Base-by-base conservation (phyloP, 768 basidiomycete species). In the Ephemerocybe angulata region DNA sequence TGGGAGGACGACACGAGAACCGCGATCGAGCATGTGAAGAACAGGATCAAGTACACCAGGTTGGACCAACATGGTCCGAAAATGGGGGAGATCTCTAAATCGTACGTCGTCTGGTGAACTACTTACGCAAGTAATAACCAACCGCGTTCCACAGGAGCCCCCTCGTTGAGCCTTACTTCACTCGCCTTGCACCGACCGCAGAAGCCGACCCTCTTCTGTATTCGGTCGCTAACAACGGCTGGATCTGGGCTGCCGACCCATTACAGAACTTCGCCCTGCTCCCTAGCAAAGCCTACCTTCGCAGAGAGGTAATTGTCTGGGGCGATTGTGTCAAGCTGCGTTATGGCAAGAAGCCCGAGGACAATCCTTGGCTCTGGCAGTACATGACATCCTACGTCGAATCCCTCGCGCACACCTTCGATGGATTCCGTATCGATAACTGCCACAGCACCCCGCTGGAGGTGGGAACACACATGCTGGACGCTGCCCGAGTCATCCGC, bases 401-500 rank as follows among this genome's bases (percentile, higher is more conserved):
- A 47, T 77, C 78, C 8, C 86, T 98, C 25, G 97, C 96, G 0
- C 73, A 72, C 35, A 80, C 82, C 7, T 99, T 98, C 66, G 89
- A 98, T 57, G 97, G 97, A 10, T 99, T 99, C 81, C 84, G 97
- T 27, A 88, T 99, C 62, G 97, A 99, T 72, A 99, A 99, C 66
- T 97, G 93, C 58, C 96, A 99, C 71, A 98, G 96, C 3, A 99
- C 97, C 0, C 97, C 97, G 13, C 72, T 98, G 30, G 85, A 92
- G 60, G 93, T 98, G n/a, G 97, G 97, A n/a, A 87, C 87, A n/a
- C 76, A 79, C 42, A 86, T 99, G 76, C 85, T 99, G 31, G 97
- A 99, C 66, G 85, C 86, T 17, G 95, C 95, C 5, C 83, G 97
- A 29, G 85, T 85, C 21, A 84, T 85, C 50, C 93, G 93, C 60